Conservation (phyloP, 768 basidiomycete genomes). For the Boletus rubropictus region DNA sequence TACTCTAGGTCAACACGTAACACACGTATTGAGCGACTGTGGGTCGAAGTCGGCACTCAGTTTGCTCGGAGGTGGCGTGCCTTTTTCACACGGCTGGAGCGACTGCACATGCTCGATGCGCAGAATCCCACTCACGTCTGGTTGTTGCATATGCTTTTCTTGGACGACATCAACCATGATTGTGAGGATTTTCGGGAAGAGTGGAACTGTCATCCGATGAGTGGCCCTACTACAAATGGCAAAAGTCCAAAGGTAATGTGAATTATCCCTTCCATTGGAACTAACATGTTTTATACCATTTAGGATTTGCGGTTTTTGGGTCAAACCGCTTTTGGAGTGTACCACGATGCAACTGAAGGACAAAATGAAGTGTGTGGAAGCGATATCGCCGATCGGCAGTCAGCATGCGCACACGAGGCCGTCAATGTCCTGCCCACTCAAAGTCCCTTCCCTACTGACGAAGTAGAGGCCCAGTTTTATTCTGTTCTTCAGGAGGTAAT, state of each 20-base stretch:
- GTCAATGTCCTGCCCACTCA: no score
- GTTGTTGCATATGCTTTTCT: no score
- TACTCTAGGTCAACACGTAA: constrained; percentile 11
- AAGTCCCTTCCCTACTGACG: no score
- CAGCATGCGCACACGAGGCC: no score
- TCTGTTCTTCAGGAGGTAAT: no score
- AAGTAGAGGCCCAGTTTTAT: no score
- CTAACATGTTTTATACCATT: background rate
- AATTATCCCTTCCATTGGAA: no score
- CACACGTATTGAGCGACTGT: constrained; percentile 24
- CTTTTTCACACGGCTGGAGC: constrained; percentile 16
- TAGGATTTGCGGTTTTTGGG: background rate
- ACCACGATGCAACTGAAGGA: background rate
- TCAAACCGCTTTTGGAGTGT: background rate
- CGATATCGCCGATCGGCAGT: no score
- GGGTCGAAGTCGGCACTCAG: constrained; percentile 26
- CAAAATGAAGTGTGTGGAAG: background rate
- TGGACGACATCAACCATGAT: no score
- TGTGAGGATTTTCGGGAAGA: background rate
- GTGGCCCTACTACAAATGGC: no score
- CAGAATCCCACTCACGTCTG: background rate
- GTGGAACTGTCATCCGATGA: no score
- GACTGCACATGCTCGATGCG: background rate
- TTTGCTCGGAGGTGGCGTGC: constrained; percentile 25
- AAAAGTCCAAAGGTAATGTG: no score